Percentiles rank a stretch among this genome's conserved stretches.
Evolutionary conservation across 139 green algal genomes (phyloP).

Genomic region (Chlamydomonas eustigma): DNA sequence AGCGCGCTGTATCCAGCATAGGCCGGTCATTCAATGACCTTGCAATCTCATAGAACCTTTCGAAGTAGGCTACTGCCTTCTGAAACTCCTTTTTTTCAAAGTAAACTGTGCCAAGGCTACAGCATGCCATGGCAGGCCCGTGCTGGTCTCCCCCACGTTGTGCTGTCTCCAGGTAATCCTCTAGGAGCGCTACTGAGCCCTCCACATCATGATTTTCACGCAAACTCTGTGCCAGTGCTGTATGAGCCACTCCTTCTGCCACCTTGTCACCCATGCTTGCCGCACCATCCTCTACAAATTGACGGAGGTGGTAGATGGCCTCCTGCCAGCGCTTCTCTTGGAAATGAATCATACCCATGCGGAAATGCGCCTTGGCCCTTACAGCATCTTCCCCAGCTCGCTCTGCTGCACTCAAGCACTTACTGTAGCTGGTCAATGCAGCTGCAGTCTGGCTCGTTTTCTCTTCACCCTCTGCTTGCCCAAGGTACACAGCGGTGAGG

Average conservation of each 20-base stretch:
- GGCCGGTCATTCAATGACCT: conserved; percentile 44
- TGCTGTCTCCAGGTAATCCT: conserved; percentile 40
- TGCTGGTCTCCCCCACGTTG: conserved; percentile 33
- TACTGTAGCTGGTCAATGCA: conserved; percentile 33
- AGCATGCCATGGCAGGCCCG: conserved; percentile 59
- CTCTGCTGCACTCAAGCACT: conserved; percentile 43
- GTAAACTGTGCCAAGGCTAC: conserved; percentile 64
- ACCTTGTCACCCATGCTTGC: conserved; percentile 33
- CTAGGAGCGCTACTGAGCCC: conserved; percentile 40
- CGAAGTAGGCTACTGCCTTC: conserved; percentile 59
- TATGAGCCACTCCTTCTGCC: conserved; percentile 51
- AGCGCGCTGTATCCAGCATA: conserved; percentile 60
- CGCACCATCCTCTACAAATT: conserved; percentile 23
- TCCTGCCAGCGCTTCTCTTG: conserved; percentile 36
- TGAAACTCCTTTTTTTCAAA: conserved; percentile 39
- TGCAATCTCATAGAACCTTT: conserved; percentile 72
- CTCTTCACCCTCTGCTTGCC: conserved; percentile 47
- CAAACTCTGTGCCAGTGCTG: conserved; percentile 45
- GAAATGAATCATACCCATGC: conserved; percentile 49
- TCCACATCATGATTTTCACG: conserved; percentile 29
- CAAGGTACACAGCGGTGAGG: conserved; percentile 42
- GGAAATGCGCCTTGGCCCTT: conserved; percentile 40
- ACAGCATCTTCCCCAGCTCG: conserved; percentile 30
- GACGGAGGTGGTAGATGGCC: conserved; percentile 33
- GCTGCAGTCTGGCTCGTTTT: conserved; percentile 13